Evolutionary conservation across 768 basidiomycete genomes (phyloP).

Genomic region (Boletellus ananas): DNA sequence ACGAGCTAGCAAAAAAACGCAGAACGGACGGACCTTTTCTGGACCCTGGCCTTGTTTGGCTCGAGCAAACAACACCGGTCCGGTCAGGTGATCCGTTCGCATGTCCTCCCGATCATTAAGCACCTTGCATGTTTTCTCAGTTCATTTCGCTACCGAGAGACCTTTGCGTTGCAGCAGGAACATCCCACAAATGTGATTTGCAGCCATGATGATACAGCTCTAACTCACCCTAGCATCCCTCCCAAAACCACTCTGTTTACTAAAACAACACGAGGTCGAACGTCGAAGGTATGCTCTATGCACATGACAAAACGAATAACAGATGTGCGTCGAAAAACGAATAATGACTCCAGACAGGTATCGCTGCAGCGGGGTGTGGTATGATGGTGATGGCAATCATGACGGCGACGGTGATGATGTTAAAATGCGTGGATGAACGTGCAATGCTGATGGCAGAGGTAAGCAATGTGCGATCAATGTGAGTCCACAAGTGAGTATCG

Average conservation of each 20-base stretch:
- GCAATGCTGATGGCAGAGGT: conserved; percentile 13
- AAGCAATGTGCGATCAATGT: background rate
- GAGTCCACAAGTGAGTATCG: background rate
- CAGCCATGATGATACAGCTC: too few species aligned
- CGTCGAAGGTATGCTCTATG: conserved; percentile 19
- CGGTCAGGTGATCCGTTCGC: conserved; percentile 23
- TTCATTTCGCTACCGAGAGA: too few species aligned
- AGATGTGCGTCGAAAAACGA: conserved; percentile 8
- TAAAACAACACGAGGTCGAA: conserved; percentile 22
- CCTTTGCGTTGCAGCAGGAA: too few species aligned
- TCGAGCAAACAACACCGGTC: conserved; percentile 20
- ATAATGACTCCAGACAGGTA: conserved; percentile 1
- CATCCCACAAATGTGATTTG: too few species aligned
- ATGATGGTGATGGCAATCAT: background rate
- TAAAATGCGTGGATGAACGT: conserved; percentile 3
- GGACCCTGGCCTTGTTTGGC: conserved; percentile 24
- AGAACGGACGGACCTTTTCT: conserved; percentile 13
- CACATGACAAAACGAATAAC: conserved; percentile 15
- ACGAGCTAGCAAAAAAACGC: conserved; percentile 16
- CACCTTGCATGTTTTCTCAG: too few species aligned
- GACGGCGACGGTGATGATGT: conserved; percentile 3
- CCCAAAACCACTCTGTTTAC: conserved; percentile 6
- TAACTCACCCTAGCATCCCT: background rate
- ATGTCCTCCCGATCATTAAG: background rate
- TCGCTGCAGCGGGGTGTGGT: conserved; percentile 5